Evolutionary conservation across 148 eudicot genomes (phyloP).

Genomic region (Chenopodium berlandieri): DNA sequence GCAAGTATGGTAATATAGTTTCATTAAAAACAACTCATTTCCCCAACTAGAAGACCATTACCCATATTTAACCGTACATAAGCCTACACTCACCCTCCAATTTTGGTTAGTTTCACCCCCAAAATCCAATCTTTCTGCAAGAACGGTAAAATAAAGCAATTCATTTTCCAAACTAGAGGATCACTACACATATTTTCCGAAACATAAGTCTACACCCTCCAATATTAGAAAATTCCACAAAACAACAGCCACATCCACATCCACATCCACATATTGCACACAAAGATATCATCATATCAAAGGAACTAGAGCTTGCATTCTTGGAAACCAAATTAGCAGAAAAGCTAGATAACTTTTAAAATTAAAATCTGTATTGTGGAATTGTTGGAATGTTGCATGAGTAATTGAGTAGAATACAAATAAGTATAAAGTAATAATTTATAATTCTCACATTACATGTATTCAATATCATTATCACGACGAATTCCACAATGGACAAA

Average conservation of each 20-base stretch:
- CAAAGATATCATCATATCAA: not conserved
- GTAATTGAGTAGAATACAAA: too few relatives aligned
- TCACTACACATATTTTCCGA: not conserved
- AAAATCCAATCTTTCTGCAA: not conserved
- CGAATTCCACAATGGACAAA: not conserved
- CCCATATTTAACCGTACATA: not conserved
- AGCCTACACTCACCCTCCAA: not conserved
- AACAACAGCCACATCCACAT: too few relatives aligned
- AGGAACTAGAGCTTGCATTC: not conserved
- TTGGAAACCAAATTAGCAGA: too few relatives aligned
- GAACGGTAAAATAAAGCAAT: not conserved
- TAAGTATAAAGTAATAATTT: not conserved
- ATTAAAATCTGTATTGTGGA: not conserved
- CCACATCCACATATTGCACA: not conserved
- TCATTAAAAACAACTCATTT: not conserved
- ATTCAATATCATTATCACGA: not conserved
- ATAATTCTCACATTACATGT: not conserved
- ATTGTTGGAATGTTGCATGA: too few relatives aligned
- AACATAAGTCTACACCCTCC: not conserved
- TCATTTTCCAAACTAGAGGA: not conserved
- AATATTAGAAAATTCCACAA: too few relatives aligned
- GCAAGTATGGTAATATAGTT: not conserved
- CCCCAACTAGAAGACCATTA: not conserved
- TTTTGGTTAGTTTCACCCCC: not conserved
- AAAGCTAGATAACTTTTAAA: not conserved